phyloP scores from a whole-genome alignment of 164 flowering plant genomes.

The Hamamelis virginiana region DNA sequence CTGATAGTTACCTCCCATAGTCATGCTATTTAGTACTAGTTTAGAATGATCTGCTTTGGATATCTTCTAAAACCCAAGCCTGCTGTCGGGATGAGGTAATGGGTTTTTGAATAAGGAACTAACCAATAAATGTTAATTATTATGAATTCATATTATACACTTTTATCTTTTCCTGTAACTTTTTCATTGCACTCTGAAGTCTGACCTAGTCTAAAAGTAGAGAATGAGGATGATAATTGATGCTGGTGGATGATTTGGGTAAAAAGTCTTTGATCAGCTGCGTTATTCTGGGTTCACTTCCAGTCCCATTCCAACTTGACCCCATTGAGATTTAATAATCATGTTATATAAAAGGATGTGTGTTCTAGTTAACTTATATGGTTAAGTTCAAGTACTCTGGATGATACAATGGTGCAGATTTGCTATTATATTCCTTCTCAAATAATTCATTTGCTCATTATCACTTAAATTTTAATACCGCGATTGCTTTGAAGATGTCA shows the following conservation, averaged over 20 bases:
- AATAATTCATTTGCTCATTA: slow-evolving; percentile 1
- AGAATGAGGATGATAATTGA: too few relatives aligned
- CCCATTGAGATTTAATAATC: too few relatives aligned
- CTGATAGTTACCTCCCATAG: too few relatives aligned
- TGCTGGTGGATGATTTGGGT: too few relatives aligned
- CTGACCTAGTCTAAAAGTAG: too few relatives aligned
- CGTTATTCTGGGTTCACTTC: background rate
- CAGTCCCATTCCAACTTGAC: background rate
- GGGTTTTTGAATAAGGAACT: too few relatives aligned
- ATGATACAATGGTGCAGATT: background rate
- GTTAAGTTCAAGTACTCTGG: background rate
- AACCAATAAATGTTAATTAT: too few relatives aligned
- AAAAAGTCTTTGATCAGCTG: too few relatives aligned
- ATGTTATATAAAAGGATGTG: background rate
- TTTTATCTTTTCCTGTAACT: too few relatives aligned
- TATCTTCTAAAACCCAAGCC: background rate
- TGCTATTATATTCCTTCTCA: background rate
- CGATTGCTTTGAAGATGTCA: slow-evolving; percentile 52
- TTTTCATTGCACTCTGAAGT: too few relatives aligned
- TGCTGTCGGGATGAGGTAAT: too few relatives aligned
- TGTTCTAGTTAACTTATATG: background rate
- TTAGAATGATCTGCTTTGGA: background rate
- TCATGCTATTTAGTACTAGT: background rate
- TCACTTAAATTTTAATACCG: slow-evolving; percentile 12
- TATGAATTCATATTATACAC: too few relatives aligned